phyloP scores from a whole-genome alignment of 2,329 filamentous ascomycete species.

The Monosporascus sp. region DNA sequence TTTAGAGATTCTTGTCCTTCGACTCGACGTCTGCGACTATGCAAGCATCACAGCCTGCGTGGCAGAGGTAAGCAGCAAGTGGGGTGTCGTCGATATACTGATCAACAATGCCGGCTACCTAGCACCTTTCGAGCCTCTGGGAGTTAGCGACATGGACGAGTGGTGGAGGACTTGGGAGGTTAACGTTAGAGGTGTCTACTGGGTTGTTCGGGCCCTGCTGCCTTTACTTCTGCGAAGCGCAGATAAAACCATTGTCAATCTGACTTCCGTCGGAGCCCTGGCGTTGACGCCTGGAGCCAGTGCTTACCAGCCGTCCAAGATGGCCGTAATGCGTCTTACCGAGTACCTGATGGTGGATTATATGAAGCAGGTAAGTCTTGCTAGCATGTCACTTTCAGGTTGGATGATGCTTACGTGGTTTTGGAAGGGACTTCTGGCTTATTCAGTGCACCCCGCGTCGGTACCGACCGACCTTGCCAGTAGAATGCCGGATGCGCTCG shows the following conservation, averaged over 20 bases:
- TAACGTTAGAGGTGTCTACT: constrained; percentile 45
- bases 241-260: constrained; percentile 40
- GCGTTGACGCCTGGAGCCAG: constrained; percentile 29
- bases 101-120: constrained; percentile 41
- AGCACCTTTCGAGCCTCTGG: constrained; percentile 28
- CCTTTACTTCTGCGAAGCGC: constrained; percentile 34
- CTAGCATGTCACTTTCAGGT: constrained; percentile 10
- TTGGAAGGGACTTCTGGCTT: constrained; percentile 12
- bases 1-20: constrained; percentile 37
- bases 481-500: no score
- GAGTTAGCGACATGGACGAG: constrained; percentile 33
- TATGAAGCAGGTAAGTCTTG: constrained; percentile 33
- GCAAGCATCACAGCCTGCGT: constrained; percentile 28
- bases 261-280: constrained; percentile 39
- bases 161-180: constrained; percentile 45
- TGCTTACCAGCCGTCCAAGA: constrained; percentile 43
- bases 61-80: constrained; percentile 16
- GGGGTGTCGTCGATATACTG: constrained; percentile 35
- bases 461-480: no score
- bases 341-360: constrained; percentile 45
- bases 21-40: constrained; percentile 32
- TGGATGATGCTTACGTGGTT: constrained; percentile 25
- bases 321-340: constrained; percentile 43
- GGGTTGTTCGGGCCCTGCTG: constrained; percentile 42
- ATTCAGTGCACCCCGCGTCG: constrained; percentile 10